Evolutionary conservation across 23 red algal species (phyloP).

Genomic region (Gracilaria caudata): DNA sequence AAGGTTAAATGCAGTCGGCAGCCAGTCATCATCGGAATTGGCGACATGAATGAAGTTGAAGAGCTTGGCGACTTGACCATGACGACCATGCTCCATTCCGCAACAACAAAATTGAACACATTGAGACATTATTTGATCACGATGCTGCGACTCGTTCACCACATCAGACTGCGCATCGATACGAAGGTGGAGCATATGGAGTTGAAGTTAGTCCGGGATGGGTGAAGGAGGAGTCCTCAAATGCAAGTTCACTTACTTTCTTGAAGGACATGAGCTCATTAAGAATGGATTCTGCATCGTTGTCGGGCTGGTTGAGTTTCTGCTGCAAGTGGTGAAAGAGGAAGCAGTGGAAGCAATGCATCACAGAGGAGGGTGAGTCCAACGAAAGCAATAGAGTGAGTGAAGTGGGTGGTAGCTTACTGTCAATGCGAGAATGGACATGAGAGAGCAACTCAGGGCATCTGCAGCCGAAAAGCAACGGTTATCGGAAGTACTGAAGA

Average conservation of each 20-base stretch:
- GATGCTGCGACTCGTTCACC: neutral
- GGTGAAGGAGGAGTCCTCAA: neutral
- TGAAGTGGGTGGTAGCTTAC: neutral
- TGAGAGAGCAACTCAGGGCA: neutral
- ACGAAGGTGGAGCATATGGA: neutral
- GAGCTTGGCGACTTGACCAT: neutral
- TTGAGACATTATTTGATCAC: neutral
- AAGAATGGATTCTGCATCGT: neutral
- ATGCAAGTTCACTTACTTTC: neutral
- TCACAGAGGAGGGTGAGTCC: neutral
- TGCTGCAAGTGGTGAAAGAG: neutral
- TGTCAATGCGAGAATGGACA: neutral
- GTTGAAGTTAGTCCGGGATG: neutral
- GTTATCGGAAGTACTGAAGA: neutral
- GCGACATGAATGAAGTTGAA: conserved; percentile 5
- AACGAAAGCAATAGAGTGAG: neutral
- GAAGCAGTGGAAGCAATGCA: neutral
- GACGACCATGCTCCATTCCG: neutral
- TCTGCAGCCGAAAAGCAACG: neutral
- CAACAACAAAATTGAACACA: neutral
- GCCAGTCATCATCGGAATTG: conserved; percentile 15
- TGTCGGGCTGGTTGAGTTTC: neutral
- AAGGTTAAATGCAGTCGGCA: neutral
- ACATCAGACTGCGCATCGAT: neutral
- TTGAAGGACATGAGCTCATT: neutral